phyloP scores from a whole-genome alignment of 78 protist genomes.

The Dictyostelium firmibasis region DNA sequence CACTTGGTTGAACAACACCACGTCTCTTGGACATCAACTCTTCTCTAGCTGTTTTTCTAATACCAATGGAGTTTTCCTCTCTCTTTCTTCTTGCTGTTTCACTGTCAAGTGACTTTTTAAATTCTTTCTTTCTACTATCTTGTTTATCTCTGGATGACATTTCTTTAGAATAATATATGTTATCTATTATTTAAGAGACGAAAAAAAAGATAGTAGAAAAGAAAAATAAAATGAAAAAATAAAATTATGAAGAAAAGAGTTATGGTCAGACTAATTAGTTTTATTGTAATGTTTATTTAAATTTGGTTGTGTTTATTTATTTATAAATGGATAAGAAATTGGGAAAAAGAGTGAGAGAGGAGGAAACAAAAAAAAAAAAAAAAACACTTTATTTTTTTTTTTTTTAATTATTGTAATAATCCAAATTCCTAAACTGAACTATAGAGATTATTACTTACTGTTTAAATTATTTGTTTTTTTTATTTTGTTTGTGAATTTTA shows the following conservation, averaged over 20 bases:
- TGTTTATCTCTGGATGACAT: slow-evolving; percentile 74
- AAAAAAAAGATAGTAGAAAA: no score
- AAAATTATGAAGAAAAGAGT: not conserved
- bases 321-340: no score
- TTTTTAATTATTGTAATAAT: no score
- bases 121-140: slow-evolving; percentile 46
- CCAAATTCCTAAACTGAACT: not conserved
- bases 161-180: no score
- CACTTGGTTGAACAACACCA: not conserved
- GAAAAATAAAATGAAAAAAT: not conserved
- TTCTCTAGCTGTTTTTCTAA: slow-evolving; percentile 60
- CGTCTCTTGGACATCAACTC: slow-evolving; percentile 25
- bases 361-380: no score
- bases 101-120: slow-evolving; percentile 50
- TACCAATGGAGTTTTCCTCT: slow-evolving; percentile 36
- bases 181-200: not conserved
- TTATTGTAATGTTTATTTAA: not conserved
- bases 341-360: not conserved
- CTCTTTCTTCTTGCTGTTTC: slow-evolving; percentile 61
- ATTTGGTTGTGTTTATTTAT: not conserved
- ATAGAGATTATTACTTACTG: not conserved
- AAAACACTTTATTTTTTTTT: no score
- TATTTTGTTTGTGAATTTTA: not conserved
- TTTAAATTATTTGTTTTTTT: not conserved
- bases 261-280: not conserved